Evolutionary conservation across 805 yeast species (phyloP).

Genomic region (Saturnispora diversa): DNA sequence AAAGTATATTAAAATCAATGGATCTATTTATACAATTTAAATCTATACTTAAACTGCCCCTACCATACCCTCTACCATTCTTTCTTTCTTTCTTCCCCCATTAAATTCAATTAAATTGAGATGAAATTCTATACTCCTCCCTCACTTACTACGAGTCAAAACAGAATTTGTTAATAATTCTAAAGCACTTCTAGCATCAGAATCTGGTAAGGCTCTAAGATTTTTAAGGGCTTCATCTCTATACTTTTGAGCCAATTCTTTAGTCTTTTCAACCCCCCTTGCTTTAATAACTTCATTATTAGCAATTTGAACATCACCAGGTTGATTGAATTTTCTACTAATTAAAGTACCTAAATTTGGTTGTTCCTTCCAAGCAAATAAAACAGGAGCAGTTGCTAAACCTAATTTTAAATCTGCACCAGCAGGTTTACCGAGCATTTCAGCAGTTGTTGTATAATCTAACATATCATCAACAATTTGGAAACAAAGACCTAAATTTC

Average conservation of each 20-base stretch:
- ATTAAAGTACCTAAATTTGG: conserved; percentile 82
- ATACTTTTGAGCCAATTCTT: conserved; percentile 67
- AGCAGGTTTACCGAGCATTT: conserved; percentile 86
- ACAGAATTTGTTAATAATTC: conserved; percentile 78
- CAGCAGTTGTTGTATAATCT: conserved; percentile 85
- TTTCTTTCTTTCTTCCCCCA: too few relatives aligned
- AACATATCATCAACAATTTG: conserved; percentile 94
- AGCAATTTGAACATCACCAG: conserved; percentile 83
- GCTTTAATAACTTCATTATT: conserved; percentile 61
- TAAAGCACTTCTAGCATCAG: conserved; percentile 83
- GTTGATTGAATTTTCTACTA: conserved; percentile 67
- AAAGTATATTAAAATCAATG: too few relatives aligned
- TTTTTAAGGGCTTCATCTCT: conserved; percentile 68
- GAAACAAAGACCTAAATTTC: conserved; percentile 90
- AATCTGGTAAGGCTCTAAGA: conserved; percentile 69
- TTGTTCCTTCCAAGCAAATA: conserved; percentile 86
- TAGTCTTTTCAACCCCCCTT: conserved; percentile 70
- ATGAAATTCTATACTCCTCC: not conserved
- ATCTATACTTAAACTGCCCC: too few relatives aligned
- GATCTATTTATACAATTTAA: too few relatives aligned
- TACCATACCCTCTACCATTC: too few relatives aligned
- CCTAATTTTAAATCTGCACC: conserved; percentile 93
- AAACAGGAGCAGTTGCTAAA: conserved; percentile 92
- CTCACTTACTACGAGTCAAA: conserved; percentile 66
- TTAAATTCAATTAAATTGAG: too few relatives aligned